Percentiles rank a stretch among this genome's conserved stretches.
phyloP scores from a whole-genome alignment of 441 rosid species.

The Erodium trifolium region DNA sequence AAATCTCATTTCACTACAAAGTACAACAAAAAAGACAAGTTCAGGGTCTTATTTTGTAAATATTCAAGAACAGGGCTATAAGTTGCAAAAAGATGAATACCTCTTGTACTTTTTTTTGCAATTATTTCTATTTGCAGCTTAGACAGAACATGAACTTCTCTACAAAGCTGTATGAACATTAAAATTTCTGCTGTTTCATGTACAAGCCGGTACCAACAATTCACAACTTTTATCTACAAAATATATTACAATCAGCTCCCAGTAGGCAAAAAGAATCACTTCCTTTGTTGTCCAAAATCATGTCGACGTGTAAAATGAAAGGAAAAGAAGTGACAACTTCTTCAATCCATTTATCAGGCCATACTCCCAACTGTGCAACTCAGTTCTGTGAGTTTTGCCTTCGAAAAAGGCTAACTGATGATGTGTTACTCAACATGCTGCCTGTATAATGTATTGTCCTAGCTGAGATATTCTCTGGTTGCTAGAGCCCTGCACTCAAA shows the following conservation, averaged over 20 bases:
- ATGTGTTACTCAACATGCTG: background rate
- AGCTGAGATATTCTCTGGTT: conserved; percentile 44
- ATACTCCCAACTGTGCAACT: background rate
- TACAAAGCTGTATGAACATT: background rate
- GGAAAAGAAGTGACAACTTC: background rate
- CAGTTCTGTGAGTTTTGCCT: background rate
- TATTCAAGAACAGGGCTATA: too few relatives aligned
- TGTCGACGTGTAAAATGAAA: background rate
- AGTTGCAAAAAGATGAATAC: too few relatives aligned
- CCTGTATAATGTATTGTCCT: conserved; percentile 9
- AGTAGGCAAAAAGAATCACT: background rate
- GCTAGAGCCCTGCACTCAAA: conserved; percentile 54
- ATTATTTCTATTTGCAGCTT: too few relatives aligned
- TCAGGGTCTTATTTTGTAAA: too few relatives aligned
- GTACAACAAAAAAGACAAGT: too few relatives aligned
- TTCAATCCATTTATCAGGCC: background rate
- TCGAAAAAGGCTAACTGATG: background rate
- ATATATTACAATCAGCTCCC: background rate
- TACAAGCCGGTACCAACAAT: background rate
- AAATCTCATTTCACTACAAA: too few relatives aligned
- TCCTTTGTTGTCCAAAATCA: background rate
- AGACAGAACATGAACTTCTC: too few relatives aligned
- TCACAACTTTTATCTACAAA: background rate
- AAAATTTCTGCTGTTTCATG: background rate
- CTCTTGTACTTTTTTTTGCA: too few relatives aligned